A percentile compares a stretch with the other conserved stretches of the same genome.
Conservation (phyloP, 441 rosid species). For the Breynia disticha region DNA sequence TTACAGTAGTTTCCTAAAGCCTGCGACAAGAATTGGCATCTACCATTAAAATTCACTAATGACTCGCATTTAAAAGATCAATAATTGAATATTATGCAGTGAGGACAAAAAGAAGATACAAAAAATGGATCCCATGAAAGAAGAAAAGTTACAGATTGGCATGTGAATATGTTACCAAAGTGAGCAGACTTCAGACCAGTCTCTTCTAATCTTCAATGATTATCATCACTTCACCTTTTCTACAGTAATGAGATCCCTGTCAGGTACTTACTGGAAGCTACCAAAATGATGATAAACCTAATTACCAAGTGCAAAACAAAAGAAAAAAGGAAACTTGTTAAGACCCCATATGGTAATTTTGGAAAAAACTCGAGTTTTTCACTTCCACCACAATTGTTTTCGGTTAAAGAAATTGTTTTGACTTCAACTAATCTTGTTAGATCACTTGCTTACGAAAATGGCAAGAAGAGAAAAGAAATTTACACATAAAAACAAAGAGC, state of each 20-base stretch:
- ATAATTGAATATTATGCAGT: conserved; percentile 17
- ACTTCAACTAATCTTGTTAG: not conserved
- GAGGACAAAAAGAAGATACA: conserved; percentile 27
- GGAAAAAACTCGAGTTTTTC: conserved; percentile 25
- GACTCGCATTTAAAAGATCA: conserved; percentile 18
- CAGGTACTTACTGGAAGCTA: conserved; percentile 31
- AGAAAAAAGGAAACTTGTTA: conserved; percentile 1
- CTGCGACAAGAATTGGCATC: too few relatives aligned
- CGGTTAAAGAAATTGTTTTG: conserved; percentile 4
- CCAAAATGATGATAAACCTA: conserved; percentile 18
- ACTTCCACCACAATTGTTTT: conserved; percentile 18
- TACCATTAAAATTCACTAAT: conserved; percentile 3
- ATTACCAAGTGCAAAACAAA: conserved; percentile 18
- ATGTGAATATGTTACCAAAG: conserved; percentile 29
- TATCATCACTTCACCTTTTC: conserved; percentile 16
- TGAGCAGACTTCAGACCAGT: conserved; percentile 5
- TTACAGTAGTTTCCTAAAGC: not conserved
- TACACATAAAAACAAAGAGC: conserved; percentile 14
- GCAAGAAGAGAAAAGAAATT: too few relatives aligned
- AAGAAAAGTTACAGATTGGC: conserved; percentile 17
- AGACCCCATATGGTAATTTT: conserved; percentile 23
- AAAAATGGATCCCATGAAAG: conserved; percentile 15
- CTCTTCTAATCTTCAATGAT: not conserved
- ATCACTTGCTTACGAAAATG: not conserved
- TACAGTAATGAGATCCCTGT: conserved; percentile 22